Evolutionary conservation across 148 eudicot genomes (phyloP).

Genomic region (Rhododendron vialii): DNA sequence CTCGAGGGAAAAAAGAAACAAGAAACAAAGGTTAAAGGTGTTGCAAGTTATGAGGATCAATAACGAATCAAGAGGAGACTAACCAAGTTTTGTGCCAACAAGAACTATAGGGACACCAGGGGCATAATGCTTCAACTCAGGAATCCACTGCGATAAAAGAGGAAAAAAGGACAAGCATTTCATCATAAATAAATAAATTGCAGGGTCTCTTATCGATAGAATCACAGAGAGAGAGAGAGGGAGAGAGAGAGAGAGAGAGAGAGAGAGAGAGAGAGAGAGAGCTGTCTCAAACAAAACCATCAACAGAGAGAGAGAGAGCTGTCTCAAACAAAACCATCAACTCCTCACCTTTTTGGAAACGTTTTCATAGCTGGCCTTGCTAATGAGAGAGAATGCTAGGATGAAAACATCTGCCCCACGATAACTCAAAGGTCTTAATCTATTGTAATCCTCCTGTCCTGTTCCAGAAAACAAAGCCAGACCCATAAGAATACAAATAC

Average conservation of each 20-base stretch:
- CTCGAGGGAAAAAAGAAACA: background rate
- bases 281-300: background rate
- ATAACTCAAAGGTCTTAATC: conserved; percentile 97
- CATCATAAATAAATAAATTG: background rate
- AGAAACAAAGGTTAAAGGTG: background rate
- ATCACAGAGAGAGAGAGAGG: background rate
- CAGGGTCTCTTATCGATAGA: background rate
- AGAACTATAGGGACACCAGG: conserved; percentile 98
- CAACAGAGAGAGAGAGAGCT: background rate
- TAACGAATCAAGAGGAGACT: conserved; percentile 19
- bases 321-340: background rate
- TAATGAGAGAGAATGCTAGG: conserved; percentile 88
- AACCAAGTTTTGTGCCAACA: conserved; percentile 96
- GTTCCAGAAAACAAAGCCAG: conserved; percentile 27
- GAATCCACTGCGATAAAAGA: conserved; percentile 74
- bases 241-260: background rate
- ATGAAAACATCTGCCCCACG: conserved; percentile 99
- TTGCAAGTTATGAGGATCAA: background rate
- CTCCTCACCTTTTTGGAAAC: conserved; percentile 75
- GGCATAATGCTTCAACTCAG: conserved; percentile 97
- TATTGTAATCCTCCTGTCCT: conserved; percentile 99
- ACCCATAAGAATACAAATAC: background rate
- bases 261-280: background rate
- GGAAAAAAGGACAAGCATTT: background rate
- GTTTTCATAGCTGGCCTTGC: conserved; percentile 98